Evolutionary conservation across 345 rosid genomes (phyloP), one percentile per base, ranked within the genome.

Genomic region (Corymbia maculata): DNA sequence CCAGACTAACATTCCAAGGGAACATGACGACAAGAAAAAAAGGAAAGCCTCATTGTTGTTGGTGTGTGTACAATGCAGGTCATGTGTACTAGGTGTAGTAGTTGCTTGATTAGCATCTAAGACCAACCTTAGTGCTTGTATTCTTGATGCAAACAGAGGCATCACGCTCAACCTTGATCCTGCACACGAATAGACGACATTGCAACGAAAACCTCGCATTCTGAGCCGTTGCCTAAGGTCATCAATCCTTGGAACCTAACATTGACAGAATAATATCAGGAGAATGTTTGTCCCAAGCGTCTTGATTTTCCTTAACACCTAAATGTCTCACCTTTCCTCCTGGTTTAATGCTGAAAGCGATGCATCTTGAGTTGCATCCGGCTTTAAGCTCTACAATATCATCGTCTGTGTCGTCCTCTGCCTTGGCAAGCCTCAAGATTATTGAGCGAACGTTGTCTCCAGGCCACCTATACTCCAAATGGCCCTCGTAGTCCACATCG

Each of bases 171-270:
- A 88, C 95, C 96, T 94, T 86, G 94, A 90, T 87, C 93, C 96
- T 52, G 95, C 95, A 86, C 86, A 95, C 3, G 96, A 92, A 82
- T 93, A 95, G 90, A 95, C 91, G 75, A 93, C 86, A 89, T 93
- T 94, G 95, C 98, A 95, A 86, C 98, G 93, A 86, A 95, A 92
- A 44, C 97, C 98, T 92, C 98, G 91, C 97, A 95, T 96, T 36
- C 97, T 95, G 90, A 97, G 95, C 93, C 95, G 92, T 87, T 93
- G 97, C 52, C 92, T 95, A 44, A 97, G 93, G 86, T 95, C 95
- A 88, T 94, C 98, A 13, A 94, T 92, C 86, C 91, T 93, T 88
- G 89, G 93, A 85, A 93, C 92, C 98, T 97, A 95, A 75, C 90
- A 85, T 92, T 89, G 88, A 47, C 61, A 55, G 82, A 36, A 75